Conservation (phyloP, 805 yeast species). For the Barnettozyma californica region DNA sequence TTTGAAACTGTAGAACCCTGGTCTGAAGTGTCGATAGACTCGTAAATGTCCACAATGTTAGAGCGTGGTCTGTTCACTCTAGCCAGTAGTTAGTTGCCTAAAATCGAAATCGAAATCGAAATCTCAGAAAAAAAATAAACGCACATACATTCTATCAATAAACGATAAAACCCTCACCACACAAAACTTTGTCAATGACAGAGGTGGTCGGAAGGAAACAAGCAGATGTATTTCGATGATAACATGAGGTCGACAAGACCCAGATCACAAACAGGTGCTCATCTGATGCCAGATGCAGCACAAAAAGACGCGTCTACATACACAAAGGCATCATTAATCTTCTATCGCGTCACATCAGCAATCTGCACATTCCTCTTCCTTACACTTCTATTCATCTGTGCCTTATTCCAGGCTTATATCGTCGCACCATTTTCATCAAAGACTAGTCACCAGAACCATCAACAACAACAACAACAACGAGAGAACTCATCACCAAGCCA, state of each 20-base stretch:
- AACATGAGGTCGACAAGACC: neutral
- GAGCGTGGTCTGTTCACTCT: too few relatives aligned
- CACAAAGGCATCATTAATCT: neutral
- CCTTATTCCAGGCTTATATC: slow-evolving; percentile 8
- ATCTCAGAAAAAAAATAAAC: too few relatives aligned
- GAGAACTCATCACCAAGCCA: neutral
- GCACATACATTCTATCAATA: too few relatives aligned
- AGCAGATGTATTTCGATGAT: neutral
- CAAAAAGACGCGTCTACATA: neutral
- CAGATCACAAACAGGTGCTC: neutral
- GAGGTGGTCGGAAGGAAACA: neutral
- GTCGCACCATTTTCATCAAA: neutral
- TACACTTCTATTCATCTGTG: slow-evolving; percentile 11
- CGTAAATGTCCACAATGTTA: too few relatives aligned
- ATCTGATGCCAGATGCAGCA: neutral
- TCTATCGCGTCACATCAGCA: slow-evolving; percentile 12
- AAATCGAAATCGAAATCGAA: too few relatives aligned
- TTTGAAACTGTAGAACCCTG: neutral
- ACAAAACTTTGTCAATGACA: neutral
- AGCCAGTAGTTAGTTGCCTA: too few relatives aligned
- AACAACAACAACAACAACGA: neutral
- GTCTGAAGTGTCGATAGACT: neutral
- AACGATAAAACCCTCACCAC: too few relatives aligned
- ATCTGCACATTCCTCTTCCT: slow-evolving; percentile 16
- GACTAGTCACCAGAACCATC: neutral